Conservation (phyloP, 495 filamentous ascomycete species). For the Hyaloscypha bicolor region DNA sequence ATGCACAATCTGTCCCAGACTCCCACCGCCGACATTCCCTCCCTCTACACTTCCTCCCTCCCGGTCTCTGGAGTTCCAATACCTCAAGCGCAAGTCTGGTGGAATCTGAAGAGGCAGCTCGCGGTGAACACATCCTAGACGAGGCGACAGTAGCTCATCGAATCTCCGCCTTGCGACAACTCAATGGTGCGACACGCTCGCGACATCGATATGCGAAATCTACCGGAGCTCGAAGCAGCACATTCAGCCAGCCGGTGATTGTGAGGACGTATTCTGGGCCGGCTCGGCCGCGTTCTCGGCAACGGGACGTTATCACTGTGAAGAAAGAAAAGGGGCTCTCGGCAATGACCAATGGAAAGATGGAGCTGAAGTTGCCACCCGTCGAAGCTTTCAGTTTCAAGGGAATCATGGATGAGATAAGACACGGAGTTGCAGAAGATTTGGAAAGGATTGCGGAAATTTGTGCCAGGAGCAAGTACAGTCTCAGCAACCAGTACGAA, state of each 20-base stretch:
- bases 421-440: conserved; percentile 39
- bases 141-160: conserved; percentile 33
- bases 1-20: conserved; percentile 28
- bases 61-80: conserved; percentile 33
- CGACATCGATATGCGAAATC: conserved; percentile 47
- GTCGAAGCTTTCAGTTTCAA: conserved; percentile 62
- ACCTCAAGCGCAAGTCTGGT: conserved; percentile 31
- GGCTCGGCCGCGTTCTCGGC: conserved; percentile 29
- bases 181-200: conserved; percentile 31
- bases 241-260: conserved; percentile 58
- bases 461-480: conserved; percentile 56
- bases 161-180: conserved; percentile 35
- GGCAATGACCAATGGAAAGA: conserved; percentile 24
- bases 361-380: conserved; percentile 45
- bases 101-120: conserved; percentile 35
- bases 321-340: conserved; percentile 32
- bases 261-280: conserved; percentile 55
- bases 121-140: conserved; percentile 35
- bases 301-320: conserved; percentile 27
- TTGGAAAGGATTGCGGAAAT: conserved; percentile 61
- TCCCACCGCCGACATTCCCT: conserved; percentile 29
- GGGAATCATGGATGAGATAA: conserved; percentile 54
- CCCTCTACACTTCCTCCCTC: conserved; percentile 33
- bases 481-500: conserved; percentile 60
- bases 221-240: conserved; percentile 50